These are phyloP conservation scores for Aspergillus homomorphus DNA, from an alignment of 495 filamentous ascomycete genomes.

Conservation along the genomic window DNA sequence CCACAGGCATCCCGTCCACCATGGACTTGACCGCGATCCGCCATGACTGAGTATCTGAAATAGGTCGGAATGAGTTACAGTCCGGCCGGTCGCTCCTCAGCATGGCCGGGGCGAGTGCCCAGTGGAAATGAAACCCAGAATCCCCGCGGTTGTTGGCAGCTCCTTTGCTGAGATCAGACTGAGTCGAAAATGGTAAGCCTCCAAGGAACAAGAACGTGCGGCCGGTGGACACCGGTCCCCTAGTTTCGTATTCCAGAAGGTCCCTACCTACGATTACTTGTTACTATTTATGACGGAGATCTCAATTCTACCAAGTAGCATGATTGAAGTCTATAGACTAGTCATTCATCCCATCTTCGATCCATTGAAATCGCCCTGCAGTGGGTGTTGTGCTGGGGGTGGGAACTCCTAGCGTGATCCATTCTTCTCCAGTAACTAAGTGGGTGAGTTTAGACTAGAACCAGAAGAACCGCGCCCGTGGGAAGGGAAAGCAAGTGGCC, in stretches of 20 bases:
- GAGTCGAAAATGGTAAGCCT: neutral
- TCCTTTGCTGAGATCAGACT: neutral
- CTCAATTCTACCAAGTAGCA: too few species aligned
- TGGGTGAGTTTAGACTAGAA: constrained; percentile 18
- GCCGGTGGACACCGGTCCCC: neutral
- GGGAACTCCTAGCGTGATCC: constrained; percentile 27
- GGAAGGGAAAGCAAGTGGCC: constrained; percentile 19
- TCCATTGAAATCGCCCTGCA: constrained; percentile 11
- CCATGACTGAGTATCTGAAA: too few species aligned
- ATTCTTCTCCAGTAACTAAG: constrained; percentile 17
- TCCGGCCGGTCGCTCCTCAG: too few species aligned
- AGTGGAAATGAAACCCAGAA: neutral
- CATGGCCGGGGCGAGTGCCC: too few species aligned
- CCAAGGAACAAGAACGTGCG: neutral
- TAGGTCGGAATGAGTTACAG: neutral
- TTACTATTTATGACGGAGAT: constrained; percentile 3
- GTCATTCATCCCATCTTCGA: neutral
- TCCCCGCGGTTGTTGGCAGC: neutral
- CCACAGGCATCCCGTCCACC: too few species aligned
- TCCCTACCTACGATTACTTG: neutral
- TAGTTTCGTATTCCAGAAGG: too few species aligned
- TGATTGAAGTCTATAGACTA: too few species aligned
- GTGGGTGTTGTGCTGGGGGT: constrained; percentile 22
- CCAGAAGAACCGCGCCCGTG: constrained; percentile 19
- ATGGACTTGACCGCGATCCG: too few species aligned